Evolutionary conservation across 2,329 filamentous ascomycete genomes (phyloP).

Genomic region (Diplodia intermedia): DNA sequence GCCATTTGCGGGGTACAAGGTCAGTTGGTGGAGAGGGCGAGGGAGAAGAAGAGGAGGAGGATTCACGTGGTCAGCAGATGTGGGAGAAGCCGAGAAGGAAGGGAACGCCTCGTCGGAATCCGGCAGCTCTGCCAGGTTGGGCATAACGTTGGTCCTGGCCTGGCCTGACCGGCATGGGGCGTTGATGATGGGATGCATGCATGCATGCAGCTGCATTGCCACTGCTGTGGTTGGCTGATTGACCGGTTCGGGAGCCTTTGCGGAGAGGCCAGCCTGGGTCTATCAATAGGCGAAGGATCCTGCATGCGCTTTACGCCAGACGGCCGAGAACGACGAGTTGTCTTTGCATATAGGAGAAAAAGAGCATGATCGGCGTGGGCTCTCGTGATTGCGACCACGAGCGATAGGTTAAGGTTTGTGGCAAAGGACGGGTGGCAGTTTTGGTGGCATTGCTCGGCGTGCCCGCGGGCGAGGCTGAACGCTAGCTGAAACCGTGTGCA

Average conservation of each 20-base stretch:
- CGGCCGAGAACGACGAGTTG: not conserved
- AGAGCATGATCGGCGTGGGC: not conserved
- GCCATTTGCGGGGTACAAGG: not conserved
- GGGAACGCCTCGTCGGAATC: not conserved
- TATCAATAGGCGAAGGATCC: slow-evolving; percentile 15
- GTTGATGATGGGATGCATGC: not conserved
- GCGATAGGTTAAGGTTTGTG: slow-evolving; percentile 14
- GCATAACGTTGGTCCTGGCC: not conserved
- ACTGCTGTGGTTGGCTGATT: not conserved
- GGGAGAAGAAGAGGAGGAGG: not conserved
- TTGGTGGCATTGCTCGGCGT: slow-evolving; percentile 9
- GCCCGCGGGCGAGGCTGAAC: not conserved
- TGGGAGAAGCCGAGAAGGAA: not conserved
- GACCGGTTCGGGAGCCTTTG: not conserved
- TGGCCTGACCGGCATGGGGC: not conserved
- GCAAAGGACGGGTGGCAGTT: slow-evolving; percentile 5
- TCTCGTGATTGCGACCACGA: slow-evolving; percentile 4
- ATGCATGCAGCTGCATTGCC: not conserved
- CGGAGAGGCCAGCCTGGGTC: no score
- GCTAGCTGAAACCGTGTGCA: not conserved
- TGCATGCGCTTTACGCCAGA: not conserved
- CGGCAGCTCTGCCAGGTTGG: not conserved
- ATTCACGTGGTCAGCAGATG: slow-evolving; percentile 11
- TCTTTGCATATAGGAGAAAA: not conserved
- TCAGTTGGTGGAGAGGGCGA: not conserved